Conservation (phyloP, 805 yeast genomes). For the Phaffomyces thermotolerans region DNA sequence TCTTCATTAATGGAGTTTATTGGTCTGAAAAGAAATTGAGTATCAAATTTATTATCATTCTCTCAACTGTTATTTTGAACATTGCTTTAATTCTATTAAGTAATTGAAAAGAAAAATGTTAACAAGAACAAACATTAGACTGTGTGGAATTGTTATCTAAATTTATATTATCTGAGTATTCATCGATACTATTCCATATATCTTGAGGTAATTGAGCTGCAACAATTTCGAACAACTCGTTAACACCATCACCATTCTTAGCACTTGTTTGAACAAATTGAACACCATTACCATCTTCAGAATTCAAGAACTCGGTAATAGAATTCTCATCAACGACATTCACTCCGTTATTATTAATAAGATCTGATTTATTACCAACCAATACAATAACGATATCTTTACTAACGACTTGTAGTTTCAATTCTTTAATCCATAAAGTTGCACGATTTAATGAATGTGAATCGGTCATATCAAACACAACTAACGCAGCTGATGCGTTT, state of each 20-base stretch:
- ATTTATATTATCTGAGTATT: conserved; percentile 19
- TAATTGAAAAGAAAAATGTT: background rate
- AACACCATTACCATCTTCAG: conserved; percentile 2
- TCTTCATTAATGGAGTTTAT: conserved; percentile 1
- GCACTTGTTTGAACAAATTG: conserved; percentile 33
- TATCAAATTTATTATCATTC: background rate
- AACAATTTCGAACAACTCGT: conserved; percentile 32
- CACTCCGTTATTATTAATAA: conserved; percentile 23
- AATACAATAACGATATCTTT: conserved; percentile 63
- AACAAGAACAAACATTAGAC: background rate
- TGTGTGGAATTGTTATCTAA: conserved; percentile 16
- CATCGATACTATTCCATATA: conserved; percentile 11
- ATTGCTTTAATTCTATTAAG: background rate
- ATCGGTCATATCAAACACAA: conserved; percentile 78
- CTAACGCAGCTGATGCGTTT: conserved; percentile 75
- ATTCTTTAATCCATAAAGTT: conserved; percentile 84
- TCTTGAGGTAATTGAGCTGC: conserved; percentile 42
- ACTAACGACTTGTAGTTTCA: conserved; percentile 65
- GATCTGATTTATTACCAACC: conserved; percentile 82
- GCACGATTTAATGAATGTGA: conserved; percentile 70
- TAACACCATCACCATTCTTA: conserved; percentile 58
- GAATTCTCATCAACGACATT: conserved; percentile 20
- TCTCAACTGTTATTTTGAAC: background rate
- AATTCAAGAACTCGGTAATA: background rate
- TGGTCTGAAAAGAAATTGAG: background rate